Conservation (phyloP, 192 early-diverging fungal species). For the Rhizophagus sp. region DNA sequence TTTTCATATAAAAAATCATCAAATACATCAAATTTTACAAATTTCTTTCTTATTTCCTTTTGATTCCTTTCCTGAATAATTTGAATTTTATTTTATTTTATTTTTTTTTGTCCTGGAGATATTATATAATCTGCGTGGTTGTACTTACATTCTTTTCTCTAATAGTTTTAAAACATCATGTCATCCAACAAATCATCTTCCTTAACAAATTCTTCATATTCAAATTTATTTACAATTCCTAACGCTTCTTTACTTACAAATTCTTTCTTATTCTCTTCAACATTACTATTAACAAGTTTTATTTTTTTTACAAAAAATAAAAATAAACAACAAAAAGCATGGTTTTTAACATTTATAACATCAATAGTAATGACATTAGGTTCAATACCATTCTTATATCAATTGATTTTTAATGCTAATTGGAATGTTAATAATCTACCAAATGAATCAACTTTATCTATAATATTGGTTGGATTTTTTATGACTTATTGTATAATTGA, state of each 20-base stretch:
- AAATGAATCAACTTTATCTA: background rate
- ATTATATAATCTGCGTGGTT: background rate
- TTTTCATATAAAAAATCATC: too few species aligned
- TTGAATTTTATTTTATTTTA: too few species aligned
- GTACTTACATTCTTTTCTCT: too few species aligned
- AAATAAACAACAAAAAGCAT: background rate
- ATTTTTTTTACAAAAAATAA: background rate
- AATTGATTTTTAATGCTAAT: background rate
- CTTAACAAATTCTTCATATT: too few species aligned
- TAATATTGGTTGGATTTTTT: background rate
- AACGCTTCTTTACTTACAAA: background rate
- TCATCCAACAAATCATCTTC: background rate
- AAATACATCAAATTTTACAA: too few species aligned
- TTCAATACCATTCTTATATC: background rate
- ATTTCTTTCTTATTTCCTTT: too few species aligned
- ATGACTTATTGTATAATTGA: background rate
- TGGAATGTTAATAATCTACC: background rate
- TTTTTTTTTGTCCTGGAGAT: too few species aligned
- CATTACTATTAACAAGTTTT: background rate
- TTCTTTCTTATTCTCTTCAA: background rate
- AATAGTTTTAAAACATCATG: background rate
- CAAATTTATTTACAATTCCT: background rate
- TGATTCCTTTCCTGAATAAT: too few species aligned
- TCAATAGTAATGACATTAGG: background rate
- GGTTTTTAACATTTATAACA: background rate